Evolutionary conservation across 225 moss, liverwort and hornwort species (phyloP).

Genomic region (Neckera pumila): DNA sequence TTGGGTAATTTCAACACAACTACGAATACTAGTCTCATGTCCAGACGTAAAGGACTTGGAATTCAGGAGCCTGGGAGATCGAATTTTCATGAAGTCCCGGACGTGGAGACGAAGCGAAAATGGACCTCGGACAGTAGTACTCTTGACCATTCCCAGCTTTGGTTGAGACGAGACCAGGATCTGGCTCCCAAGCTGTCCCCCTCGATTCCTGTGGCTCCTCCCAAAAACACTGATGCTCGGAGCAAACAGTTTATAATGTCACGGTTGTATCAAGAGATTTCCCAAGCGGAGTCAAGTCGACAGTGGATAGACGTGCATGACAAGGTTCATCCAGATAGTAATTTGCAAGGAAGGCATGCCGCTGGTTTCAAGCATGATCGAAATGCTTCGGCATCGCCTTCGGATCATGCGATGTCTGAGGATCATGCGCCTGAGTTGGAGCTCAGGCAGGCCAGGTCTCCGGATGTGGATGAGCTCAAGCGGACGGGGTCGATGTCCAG

Average conservation of each 20-base stretch:
- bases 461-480: not conserved
- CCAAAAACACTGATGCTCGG: not conserved
- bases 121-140: not conserved
- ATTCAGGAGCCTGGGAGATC: not conserved
- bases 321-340: not conserved
- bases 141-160: not conserved
- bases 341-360: not conserved
- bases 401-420: slow-evolving; percentile 10
- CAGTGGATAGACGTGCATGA: not conserved
- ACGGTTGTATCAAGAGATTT: not conserved
- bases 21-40: not conserved
- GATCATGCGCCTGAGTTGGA: not conserved
- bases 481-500: slow-evolving; percentile 8
- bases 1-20: not conserved
- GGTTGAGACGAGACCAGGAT: not conserved
- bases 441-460: not conserved
- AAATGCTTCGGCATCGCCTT: not conserved
- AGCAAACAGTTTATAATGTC: not conserved
- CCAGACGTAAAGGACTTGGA: not conserved
- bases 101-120: not conserved
- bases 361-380: not conserved
- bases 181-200: not conserved
- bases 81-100: not conserved
- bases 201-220: not conserved
- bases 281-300: not conserved